Percentiles rank a stretch among this genome's conserved stretches.
phyloP scores from a whole-genome alignment of 1,139 yeast genomes.

The Kurtzmaniella quercitrusa region DNA sequence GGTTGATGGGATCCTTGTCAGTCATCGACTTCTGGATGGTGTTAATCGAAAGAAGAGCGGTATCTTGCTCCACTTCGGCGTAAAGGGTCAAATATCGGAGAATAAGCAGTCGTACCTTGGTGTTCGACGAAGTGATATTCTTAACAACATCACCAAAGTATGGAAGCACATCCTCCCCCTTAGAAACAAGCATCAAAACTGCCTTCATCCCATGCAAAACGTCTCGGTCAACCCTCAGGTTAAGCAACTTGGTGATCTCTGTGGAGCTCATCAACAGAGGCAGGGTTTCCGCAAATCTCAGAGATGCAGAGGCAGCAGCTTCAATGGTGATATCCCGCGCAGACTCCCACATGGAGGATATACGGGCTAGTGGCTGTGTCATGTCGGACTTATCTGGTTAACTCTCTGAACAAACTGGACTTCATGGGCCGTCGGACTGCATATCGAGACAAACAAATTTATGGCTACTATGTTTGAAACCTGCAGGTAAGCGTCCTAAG shows the following conservation, averaged over 20 bases:
- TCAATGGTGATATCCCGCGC: conserved; percentile 78
- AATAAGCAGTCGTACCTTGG: conserved; percentile 72
- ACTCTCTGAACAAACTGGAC: neutral
- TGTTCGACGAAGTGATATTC: conserved; percentile 70
- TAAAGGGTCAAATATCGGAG: conserved; percentile 71
- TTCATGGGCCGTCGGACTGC: neutral
- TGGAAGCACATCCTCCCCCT: conserved; percentile 57
- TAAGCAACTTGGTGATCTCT: conserved; percentile 63
- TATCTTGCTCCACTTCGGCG: conserved; percentile 83
- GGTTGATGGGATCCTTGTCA: conserved; percentile 61
- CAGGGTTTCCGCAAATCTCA: conserved; percentile 53
- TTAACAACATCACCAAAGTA: conserved; percentile 88
- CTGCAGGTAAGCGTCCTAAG: neutral
- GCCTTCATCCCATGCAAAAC: conserved; percentile 72
- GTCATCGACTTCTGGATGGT: conserved; percentile 81
- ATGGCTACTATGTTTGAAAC: neutral
- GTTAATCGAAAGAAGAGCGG: conserved; percentile 83
- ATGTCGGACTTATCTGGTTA: conserved; percentile 12
- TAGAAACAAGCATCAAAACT: conserved; percentile 61
- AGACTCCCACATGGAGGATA: conserved; percentile 59
- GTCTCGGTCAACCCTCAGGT: conserved; percentile 70
- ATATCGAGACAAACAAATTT: neutral
- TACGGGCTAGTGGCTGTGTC: conserved; percentile 40
- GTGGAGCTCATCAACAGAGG: conserved; percentile 50
- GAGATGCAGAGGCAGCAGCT: conserved; percentile 77